Conservation (phyloP, 129 eudicot species). For the Saposhnikovia divaricata region DNA sequence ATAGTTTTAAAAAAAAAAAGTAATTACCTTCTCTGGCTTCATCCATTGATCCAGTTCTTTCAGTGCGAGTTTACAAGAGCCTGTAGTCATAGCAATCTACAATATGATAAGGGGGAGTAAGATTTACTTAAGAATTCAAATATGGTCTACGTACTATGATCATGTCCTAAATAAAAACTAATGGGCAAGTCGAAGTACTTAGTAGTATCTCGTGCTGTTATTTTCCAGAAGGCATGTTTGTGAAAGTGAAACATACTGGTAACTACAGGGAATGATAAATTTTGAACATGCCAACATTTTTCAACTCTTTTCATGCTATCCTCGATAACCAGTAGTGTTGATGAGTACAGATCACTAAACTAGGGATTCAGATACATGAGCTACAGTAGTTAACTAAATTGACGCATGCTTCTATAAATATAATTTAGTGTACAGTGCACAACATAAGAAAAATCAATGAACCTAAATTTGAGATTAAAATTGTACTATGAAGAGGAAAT, state of each 20-base stretch:
- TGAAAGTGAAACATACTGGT: background rate
- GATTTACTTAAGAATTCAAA: background rate
- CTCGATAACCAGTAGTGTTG: background rate
- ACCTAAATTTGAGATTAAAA: background rate
- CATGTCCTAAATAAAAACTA: no score
- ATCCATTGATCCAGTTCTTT: slow-evolving; percentile 27
- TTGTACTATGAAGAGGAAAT: background rate
- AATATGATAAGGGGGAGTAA: background rate
- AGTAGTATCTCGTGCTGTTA: background rate
- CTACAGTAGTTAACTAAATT: background rate
- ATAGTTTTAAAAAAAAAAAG: background rate
- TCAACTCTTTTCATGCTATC: background rate
- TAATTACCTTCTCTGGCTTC: slow-evolving; percentile 30
- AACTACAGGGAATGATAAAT: background rate
- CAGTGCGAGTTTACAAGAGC: slow-evolving; percentile 24
- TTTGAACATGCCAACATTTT: background rate
- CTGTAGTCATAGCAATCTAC: slow-evolving; percentile 21
- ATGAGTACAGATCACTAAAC: background rate
- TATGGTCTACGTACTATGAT: background rate
- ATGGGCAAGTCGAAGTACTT: background rate
- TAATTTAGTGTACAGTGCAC: background rate
- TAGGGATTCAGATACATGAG: background rate
- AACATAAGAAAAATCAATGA: background rate
- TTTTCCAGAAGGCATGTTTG: background rate
- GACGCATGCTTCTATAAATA: background rate